A percentile compares a stretch with the other conserved stretches of the same genome.
Evolutionary conservation across 1,139 yeast species (phyloP).

Genomic region (Suzukiozyma palmioleophila): DNA sequence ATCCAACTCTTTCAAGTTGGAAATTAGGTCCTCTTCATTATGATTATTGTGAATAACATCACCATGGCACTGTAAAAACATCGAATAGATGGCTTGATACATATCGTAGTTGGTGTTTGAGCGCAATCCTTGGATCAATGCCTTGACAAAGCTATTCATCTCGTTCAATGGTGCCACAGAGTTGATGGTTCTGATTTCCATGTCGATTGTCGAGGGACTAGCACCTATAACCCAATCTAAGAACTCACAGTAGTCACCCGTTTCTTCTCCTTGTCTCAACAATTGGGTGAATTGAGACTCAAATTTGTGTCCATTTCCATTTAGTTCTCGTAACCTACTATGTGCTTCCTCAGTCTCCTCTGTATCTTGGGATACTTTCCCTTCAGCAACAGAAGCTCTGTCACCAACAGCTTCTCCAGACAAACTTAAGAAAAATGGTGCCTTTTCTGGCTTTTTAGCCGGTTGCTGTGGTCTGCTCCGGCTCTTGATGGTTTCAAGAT

Average conservation of each 20-base stretch:
- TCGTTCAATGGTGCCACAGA: slow-evolving; percentile 63
- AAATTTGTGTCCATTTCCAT: slow-evolving; percentile 34
- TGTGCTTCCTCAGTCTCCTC: slow-evolving; percentile 12
- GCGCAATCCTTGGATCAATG: slow-evolving; percentile 56
- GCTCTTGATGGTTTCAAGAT: slow-evolving; percentile 77
- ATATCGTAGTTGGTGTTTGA: slow-evolving; percentile 65
- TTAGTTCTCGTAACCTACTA: slow-evolving; percentile 25
- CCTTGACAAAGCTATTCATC: slow-evolving; percentile 58
- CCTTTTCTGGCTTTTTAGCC: slow-evolving; percentile 77
- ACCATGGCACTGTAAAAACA: slow-evolving; percentile 75
- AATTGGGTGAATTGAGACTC: slow-evolving; percentile 73
- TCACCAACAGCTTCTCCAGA: slow-evolving; percentile 67
- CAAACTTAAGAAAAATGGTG: slow-evolving; percentile 76
- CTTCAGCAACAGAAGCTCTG: slow-evolving; percentile 61
- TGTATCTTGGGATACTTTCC: slow-evolving; percentile 10
- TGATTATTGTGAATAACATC: slow-evolving; percentile 62
- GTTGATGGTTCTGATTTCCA: slow-evolving; percentile 80
- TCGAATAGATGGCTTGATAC: slow-evolving; percentile 71
- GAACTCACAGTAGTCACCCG: slow-evolving; percentile 44
- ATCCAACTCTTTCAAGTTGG: slow-evolving; percentile 33
- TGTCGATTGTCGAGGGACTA: slow-evolving; percentile 76
- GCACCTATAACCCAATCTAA: slow-evolving; percentile 53
- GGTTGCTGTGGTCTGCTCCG: slow-evolving; percentile 90
- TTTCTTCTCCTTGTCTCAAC: slow-evolving; percentile 47
- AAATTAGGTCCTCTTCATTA: slow-evolving; percentile 31